Evolutionary conservation across 192 early-diverging fungal genomes (phyloP), one percentile per base, ranked within the genome.

Genomic region (Entrophospora sp.): DNA sequence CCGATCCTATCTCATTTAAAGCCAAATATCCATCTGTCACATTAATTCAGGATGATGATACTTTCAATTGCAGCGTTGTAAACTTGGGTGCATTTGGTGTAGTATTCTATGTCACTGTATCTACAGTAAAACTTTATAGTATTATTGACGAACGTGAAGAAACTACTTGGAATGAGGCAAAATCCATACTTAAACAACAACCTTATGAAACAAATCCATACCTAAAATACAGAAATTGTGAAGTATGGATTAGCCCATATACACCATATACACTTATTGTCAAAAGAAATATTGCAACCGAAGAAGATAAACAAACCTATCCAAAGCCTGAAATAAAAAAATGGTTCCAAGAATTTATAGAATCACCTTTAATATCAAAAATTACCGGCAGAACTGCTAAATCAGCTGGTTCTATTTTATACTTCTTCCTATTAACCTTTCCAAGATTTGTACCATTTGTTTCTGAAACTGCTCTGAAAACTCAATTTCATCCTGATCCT

Each of bases 201-300:
- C 55, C 55, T 36, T 57, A 57, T 57, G 16, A 18, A 10, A 34
- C 8, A 5, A 57, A 57, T 36, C 31, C 31, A 6, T 35, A 35
- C 36, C 36, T 57, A 35, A 57, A 36, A 24, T 22, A 35, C 20
- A 31, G 10, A 22, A 57, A 57, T 36, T 2, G 8, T 22, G 55
- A 57, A 57, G 4, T 57, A 22, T 57, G 55, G 34, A 57, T 57
- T 16, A 57, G 55, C 22, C 55, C 55, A n/a, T 57, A 57, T 36
- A 57, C 55, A 9, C 13, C 22, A 24, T 57, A 57, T 13, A 10
- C 34, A 24, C 27, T 57, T 18, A 5, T 36, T 36, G 36, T 34
- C 22, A 22, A 4, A 34, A 57, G 55, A 37, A 35, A 37, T 18
- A 30, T 57, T 20, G 55, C 55, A 6, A 36, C 55, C 3, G 5